Evolutionary conservation across 345 rosid genomes (phyloP), one percentile per base, ranked within the genome.

Genomic region (Rhodomyrtus tomentosa): DNA sequence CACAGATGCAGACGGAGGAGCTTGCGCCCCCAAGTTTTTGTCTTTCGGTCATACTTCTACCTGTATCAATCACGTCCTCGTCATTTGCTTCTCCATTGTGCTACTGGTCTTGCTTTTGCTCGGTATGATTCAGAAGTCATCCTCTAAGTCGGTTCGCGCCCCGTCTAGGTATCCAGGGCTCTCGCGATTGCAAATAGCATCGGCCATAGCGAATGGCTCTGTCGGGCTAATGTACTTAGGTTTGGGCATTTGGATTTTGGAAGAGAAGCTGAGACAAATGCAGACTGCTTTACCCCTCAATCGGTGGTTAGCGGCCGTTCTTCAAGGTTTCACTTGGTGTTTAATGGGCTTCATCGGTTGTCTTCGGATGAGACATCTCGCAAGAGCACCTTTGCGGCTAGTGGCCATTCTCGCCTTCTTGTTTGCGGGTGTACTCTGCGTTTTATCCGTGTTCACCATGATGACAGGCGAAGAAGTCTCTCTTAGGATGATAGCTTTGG

Each of bases 301-400:
- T 84, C 72, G 81, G 85, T 92, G 96, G 98, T 27, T 94, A 20
- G 82, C 88, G 20, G 85, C 86, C 56, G 80, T 93, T 59, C 87
- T 92, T 82, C 98, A 93, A 50, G 98, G 96, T 22, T 81, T 89
- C n/a, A 91, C 96, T 84, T 94, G 96, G 96, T 76, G 92, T 38
- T 85, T 89, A 4, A 88, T 95, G 38, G 91, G 91, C 85, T 74
- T 95, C 79, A 87, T 87, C 2, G 84, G 93, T 10, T 93, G 93
- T 52, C 87, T 94, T 24, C 56, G 84, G 85, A 90, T 91, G 84
- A 85, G 84, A 18, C 83, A 81, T 51, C 86, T 91, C 73, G 87
- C 83, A 21, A 91, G 84, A 50, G 73, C 86, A 16, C 91, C 90
- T 0, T 49, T 92, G 89, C 88, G 91, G 83, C 59, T 93, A 48